Evolutionary conservation across 2,329 filamentous ascomycete genomes (phyloP).

Genomic region (Cladosporium sp.): DNA sequence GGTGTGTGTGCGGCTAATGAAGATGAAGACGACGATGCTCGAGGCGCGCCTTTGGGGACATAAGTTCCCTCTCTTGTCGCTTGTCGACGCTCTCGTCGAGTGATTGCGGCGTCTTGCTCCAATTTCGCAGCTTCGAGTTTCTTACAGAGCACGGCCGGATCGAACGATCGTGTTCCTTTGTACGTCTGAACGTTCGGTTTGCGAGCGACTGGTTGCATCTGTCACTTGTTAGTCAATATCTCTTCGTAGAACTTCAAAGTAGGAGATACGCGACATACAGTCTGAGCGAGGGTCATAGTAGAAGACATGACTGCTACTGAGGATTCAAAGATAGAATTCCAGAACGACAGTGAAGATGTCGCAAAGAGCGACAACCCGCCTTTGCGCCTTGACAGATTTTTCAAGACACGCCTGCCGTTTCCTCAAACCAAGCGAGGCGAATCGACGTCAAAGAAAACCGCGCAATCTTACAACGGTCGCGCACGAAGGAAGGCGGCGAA

Average conservation of each 20-base stretch:
- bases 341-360: background rate
- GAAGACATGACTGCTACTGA: background rate
- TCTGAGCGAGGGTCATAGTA: background rate
- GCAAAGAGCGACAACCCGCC: background rate
- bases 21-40: constrained; percentile 1
- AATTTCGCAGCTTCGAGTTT: constrained; percentile 12
- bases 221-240: background rate
- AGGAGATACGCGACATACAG: no score
- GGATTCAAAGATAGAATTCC: background rate
- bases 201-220: constrained; percentile 1
- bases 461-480: background rate
- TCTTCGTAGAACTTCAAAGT: no score
- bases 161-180: background rate
- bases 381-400: background rate
- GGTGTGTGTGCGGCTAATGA: background rate
- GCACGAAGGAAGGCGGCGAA: background rate
- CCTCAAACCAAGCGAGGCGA: background rate
- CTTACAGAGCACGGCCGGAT: background rate
- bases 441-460: background rate
- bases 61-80: constrained; percentile 6
- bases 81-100: background rate
- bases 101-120: constrained; percentile 1
- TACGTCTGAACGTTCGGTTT: background rate
- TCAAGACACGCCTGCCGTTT: background rate
- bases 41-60: background rate